A percentile compares a stretch with the other conserved stretches of the same genome.
These are phyloP conservation scores for Lactifluus rugatus DNA, from an alignment of 768 basidiomycete species.

Conservation along the genomic window DNA sequence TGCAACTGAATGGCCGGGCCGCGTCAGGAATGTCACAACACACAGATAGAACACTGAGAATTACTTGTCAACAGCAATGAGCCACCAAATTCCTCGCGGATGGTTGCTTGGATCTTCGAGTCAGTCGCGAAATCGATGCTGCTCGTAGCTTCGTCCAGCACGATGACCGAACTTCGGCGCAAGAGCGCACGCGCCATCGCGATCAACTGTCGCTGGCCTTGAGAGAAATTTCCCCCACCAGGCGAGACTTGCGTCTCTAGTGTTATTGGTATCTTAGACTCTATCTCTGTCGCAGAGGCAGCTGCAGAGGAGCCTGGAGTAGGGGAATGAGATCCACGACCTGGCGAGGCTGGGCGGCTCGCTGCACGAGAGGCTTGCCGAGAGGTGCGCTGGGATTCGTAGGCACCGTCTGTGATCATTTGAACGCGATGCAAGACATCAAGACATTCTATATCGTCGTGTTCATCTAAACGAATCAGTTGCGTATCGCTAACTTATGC, in stretches of 20 bases:
- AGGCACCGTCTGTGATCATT: conserved; percentile 47
- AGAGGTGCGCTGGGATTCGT: conserved; percentile 42
- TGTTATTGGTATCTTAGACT: conserved; percentile 46
- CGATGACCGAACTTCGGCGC: conserved; percentile 59
- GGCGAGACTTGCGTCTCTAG: conserved; percentile 75
- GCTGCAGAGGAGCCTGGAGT: conserved; percentile 34
- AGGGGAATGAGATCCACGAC: conserved; percentile 27
- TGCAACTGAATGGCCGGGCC: conserved; percentile 39
- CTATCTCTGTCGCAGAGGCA: conserved; percentile 38
- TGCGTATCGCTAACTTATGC: not conserved
- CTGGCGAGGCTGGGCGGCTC: conserved; percentile 37
- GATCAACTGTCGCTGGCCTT: conserved; percentile 83
- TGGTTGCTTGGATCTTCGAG: conserved; percentile 81
- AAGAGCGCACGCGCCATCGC: conserved; percentile 78
- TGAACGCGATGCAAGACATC: conserved; percentile 79
- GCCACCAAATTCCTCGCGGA: conserved; percentile 73
- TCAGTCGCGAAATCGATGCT: conserved; percentile 85
- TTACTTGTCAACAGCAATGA: conserved; percentile 64
- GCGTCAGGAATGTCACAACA: not conserved
- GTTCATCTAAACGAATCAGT: conserved; percentile 41
- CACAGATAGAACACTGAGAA: conserved; percentile 25
- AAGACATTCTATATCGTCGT: conserved; percentile 67
- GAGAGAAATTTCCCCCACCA: conserved; percentile 86
- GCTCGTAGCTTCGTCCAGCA: conserved; percentile 78
- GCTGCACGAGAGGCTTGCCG: conserved; percentile 38